Evolutionary conservation across 192 early-diverging fungal genomes (phyloP), one percentile per base, ranked within the genome.

Genomic region (Coemansia sp.): DNA sequence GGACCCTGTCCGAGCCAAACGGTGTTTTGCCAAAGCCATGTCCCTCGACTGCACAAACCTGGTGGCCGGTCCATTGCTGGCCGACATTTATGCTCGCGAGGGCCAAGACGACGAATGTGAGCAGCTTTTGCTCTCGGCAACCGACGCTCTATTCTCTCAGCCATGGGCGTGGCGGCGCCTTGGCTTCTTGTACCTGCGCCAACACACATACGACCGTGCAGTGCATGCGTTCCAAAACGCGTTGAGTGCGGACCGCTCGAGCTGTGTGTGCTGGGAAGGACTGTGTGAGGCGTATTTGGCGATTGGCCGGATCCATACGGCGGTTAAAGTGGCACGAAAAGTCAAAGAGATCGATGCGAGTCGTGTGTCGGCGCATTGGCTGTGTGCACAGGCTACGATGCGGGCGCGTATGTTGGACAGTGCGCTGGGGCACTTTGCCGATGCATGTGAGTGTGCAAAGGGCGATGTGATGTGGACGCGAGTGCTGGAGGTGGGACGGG

Each of bases 1-100:
- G 35, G 91, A 95, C 59, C 41, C 67, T 2, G 69, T 25, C 0
- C 88, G 94, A 6, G 93, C 95, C 6, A 75, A 82, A 38, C 90
- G 90, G 61, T 98, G 94, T 70, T 93, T 90, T 70, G 75, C 85
- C 57, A 90, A 92, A 64, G 92, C 93, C 2, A 82, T 92, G n/a
- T 67, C 83, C 0, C 70, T 93, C 52, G 88, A 94, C 64, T 72
- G 83, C 3, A 64, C 72, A 27, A 87, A 94, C 73, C 75, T 82
- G 24, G 85, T 88, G 11, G 90, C 93, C 4, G 92, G 85, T 1
- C 61, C 83, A 11, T 67, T 72, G 24, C 75, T 98, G 25, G 85
- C 83, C 35, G 79, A 86, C 37, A 85, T 92, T 23, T 89, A 88
- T 35, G 49, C 89, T 43, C 69, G 61, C 0, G 80, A 82, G 6